phyloP scores from a whole-genome alignment of 148 eudicot genomes.

The Silene latifolia region DNA sequence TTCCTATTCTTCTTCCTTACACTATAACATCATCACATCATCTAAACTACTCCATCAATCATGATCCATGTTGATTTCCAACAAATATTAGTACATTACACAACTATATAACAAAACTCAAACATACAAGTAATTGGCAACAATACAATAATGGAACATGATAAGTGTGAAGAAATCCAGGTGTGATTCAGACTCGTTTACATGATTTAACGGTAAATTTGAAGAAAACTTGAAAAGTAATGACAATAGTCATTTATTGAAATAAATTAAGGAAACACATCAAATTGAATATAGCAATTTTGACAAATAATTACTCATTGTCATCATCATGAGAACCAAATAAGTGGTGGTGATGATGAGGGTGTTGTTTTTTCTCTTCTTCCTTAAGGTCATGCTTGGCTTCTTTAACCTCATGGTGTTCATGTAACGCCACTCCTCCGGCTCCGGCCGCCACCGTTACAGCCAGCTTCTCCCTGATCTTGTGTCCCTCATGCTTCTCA shows the following conservation, averaged over 20 bases:
- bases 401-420: conserved; percentile 35
- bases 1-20: too few relatives aligned
- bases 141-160: too few relatives aligned
- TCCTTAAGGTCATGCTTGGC: conserved; percentile 29
- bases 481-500: conserved; percentile 30
- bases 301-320: neutral
- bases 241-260: neutral
- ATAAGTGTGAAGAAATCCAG: too few relatives aligned
- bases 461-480: conserved; percentile 29
- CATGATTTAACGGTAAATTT: too few relatives aligned
- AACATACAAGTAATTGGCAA: too few relatives aligned
- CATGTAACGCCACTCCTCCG: conserved; percentile 29
- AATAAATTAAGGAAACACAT: neutral
- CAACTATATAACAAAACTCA: too few relatives aligned
- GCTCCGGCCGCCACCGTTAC: conserved; percentile 27
- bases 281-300: neutral
- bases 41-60: too few relatives aligned
- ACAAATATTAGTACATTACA: too few relatives aligned
- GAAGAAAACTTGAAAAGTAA: neutral
- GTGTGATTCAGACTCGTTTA: too few relatives aligned
- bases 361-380: conserved; percentile 31
- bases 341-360: conserved; percentile 18
- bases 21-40: too few relatives aligned
- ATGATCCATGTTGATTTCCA: too few relatives aligned
- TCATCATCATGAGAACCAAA: conserved; percentile 10